phyloP scores from a whole-genome alignment of 1,284 basidiomycete species.

The Heterobasidion occidentale region DNA sequence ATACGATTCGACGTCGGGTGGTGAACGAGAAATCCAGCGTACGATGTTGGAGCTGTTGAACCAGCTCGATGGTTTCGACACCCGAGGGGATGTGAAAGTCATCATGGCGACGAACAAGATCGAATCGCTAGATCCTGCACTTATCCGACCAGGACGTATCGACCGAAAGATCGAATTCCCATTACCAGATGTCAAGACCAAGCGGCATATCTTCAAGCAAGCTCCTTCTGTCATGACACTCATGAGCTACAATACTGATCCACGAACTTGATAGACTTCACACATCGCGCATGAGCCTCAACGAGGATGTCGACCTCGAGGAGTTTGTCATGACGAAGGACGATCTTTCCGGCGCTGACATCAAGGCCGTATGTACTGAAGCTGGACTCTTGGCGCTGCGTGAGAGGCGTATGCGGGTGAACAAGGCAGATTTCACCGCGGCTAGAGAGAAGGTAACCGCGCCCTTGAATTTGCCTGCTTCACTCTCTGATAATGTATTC shows the following conservation, averaged over 20 bases:
- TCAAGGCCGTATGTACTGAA: slow-evolving; percentile 97
- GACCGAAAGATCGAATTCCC: slow-evolving; percentile 98
- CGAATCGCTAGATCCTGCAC: slow-evolving; percentile 91
- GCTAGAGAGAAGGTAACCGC: slow-evolving; percentile 73
- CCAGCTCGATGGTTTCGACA: slow-evolving; percentile 98
- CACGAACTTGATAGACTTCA: slow-evolving; percentile 56
- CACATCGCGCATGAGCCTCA: slow-evolving; percentile 92
- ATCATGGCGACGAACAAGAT: slow-evolving; percentile 94
- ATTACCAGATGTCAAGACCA: slow-evolving; percentile 91
- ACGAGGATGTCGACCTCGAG: slow-evolving; percentile 90
- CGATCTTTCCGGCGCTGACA: slow-evolving; percentile 94
- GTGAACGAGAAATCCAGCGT: slow-evolving; percentile 97
- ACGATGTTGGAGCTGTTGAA: slow-evolving; percentile 99
- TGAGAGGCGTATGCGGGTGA: slow-evolving; percentile 95
- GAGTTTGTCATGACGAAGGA: slow-evolving; percentile 97
- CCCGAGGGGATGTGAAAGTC: slow-evolving; percentile 98
- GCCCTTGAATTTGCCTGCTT: not conserved
- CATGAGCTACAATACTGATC: not conserved
- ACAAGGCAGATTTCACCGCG: slow-evolving; percentile 82
- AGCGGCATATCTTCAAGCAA: slow-evolving; percentile 94
- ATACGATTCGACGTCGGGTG: slow-evolving; percentile 95
- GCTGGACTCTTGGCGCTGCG: slow-evolving; percentile 92
- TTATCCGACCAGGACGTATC: slow-evolving; percentile 97
- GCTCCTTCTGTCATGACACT: slow-evolving; percentile 5
- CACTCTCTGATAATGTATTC: slow-evolving; percentile 9